Evolutionary conservation across 305 asterid species (phyloP).

Genomic region (Fraxinus albicans): DNA sequence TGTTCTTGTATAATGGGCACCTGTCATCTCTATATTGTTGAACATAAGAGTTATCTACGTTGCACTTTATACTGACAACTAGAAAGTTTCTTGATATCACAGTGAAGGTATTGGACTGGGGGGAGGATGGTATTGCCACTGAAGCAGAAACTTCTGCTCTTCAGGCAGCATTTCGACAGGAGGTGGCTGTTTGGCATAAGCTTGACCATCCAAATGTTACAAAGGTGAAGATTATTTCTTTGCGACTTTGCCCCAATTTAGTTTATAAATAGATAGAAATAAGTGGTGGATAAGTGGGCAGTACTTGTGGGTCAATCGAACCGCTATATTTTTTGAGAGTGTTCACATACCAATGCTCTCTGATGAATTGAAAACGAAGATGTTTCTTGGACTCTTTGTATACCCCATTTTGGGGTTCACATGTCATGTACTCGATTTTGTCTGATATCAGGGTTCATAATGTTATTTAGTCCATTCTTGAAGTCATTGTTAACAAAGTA

Average conservation of each 20-base stretch:
- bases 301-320: not conserved
- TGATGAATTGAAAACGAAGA: not conserved
- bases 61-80: conserved; percentile 6
- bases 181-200: conserved; percentile 82
- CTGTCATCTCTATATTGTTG: not conserved
- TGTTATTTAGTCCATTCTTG: not conserved
- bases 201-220: conserved; percentile 81
- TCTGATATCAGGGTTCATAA: not conserved
- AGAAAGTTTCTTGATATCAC: conserved; percentile 13
- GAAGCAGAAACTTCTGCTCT: conserved; percentile 61
- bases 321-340: not conserved
- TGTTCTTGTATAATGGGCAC: not conserved
- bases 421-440: not conserved
- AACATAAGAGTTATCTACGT: not conserved
- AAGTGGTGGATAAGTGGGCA: not conserved
- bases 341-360: not conserved
- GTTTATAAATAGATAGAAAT: not conserved
- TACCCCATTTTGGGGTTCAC: not conserved
- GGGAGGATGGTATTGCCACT: conserved; percentile 70
- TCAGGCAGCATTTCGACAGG: conserved; percentile 57
- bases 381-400: not conserved
- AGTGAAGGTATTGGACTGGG: conserved; percentile 88
- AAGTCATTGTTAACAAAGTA: not conserved
- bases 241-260: not conserved
- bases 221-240: conserved; percentile 43